phyloP scores from a whole-genome alignment of 2,329 filamentous ascomycete genomes.

The Penicillium crustosum region DNA sequence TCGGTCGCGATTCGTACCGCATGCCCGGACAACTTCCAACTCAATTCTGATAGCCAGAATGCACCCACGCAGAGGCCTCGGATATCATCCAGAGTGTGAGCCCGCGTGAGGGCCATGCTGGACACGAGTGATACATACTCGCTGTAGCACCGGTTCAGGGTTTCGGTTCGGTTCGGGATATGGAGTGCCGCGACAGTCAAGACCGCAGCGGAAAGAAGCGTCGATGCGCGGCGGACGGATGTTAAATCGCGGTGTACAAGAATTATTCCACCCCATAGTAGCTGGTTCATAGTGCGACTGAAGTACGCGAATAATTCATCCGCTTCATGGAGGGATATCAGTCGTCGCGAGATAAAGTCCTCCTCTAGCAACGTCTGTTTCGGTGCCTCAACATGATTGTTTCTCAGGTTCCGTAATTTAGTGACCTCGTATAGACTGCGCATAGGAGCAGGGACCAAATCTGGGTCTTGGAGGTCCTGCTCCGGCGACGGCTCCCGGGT shows the following conservation, averaged over 20 bases:
- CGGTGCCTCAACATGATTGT: slow-evolving; percentile 39
- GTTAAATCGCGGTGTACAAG: slow-evolving; percentile 52
- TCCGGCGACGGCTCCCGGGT: slow-evolving; percentile 50
- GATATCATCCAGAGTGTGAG: slow-evolving; percentile 59
- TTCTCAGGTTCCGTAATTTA: slow-evolving; percentile 46
- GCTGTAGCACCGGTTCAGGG: slow-evolving; percentile 56
- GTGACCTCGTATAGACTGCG: slow-evolving; percentile 57
- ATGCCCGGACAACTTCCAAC: slow-evolving; percentile 62
- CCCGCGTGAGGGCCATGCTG: slow-evolving; percentile 58
- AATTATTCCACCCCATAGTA: slow-evolving; percentile 55
- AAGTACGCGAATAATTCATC: slow-evolving; percentile 55
- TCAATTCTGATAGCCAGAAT: slow-evolving; percentile 64
- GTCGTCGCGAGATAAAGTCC: slow-evolving; percentile 54
- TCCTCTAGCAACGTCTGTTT: slow-evolving; percentile 43
- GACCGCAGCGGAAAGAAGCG: slow-evolving; percentile 56
- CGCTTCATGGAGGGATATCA: slow-evolving; percentile 50
- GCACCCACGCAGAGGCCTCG: slow-evolving; percentile 61
- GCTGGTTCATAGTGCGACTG: slow-evolving; percentile 51
- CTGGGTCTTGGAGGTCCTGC: slow-evolving; percentile 41
- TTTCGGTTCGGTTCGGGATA: slow-evolving; percentile 54
- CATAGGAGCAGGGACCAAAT: slow-evolving; percentile 53
- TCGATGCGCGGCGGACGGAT: slow-evolving; percentile 55
- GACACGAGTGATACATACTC: slow-evolving; percentile 60
- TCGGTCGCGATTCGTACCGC: slow-evolving; percentile 60
- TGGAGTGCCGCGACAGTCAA: slow-evolving; percentile 60